Conservation (phyloP, 148 eudicot genomes). For the Silene uniflora region DNA sequence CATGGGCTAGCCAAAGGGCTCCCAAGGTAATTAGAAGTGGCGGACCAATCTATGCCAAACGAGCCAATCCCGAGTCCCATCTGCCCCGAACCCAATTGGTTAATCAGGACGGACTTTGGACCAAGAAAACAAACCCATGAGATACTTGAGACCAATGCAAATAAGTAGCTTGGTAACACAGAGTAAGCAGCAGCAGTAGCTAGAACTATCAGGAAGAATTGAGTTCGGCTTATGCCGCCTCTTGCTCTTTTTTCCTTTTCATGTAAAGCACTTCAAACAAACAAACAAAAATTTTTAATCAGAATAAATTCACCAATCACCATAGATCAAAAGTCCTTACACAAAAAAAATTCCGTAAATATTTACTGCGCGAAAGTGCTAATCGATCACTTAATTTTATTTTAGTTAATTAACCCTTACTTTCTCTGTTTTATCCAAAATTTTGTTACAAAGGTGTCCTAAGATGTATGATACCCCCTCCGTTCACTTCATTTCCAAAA, state of each 20-base stretch:
- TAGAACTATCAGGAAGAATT: constrained; percentile 69
- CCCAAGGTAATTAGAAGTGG: constrained; percentile 69
- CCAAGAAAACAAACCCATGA: constrained; percentile 91
- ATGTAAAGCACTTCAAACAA: constrained; percentile 72
- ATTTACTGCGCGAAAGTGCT: no score
- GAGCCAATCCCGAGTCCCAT: constrained; percentile 77
- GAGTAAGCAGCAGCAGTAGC: constrained; percentile 64
- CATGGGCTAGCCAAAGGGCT: constrained; percentile 97
- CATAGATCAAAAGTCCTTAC: no score
- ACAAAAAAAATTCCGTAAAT: no score
- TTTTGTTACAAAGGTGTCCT: no score
- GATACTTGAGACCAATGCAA: constrained; percentile 56
- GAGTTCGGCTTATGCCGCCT: constrained; percentile 56
- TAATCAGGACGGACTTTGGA: constrained; percentile 56
- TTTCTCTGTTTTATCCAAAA: no score
- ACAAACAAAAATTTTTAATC: not conserved
- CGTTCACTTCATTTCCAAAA: no score
- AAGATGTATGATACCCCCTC: no score
- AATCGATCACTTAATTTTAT: no score
- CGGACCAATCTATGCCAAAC: constrained; percentile 78
- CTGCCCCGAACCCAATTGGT: constrained; percentile 81
- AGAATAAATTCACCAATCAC: no score
- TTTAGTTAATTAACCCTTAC: no score
- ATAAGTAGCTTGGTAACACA: constrained; percentile 67
- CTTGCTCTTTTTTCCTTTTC: constrained; percentile 61